A percentile compares a stretch with the other conserved stretches of the same genome.
phyloP scores from a whole-genome alignment of 208 protist species.

The Acanthamoeba sp. region DNA sequence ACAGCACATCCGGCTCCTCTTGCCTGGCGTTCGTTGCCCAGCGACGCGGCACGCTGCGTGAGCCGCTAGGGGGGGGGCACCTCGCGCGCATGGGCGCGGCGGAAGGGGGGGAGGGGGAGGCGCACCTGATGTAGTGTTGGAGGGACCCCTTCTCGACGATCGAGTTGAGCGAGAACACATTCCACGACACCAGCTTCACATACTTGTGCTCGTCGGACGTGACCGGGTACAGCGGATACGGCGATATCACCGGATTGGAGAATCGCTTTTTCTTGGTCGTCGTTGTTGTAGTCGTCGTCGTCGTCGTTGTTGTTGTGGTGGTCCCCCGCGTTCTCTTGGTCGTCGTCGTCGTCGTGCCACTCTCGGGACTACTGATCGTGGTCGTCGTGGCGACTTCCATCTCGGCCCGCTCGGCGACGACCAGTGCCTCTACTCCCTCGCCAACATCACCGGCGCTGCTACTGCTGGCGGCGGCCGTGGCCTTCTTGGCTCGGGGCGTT shows the following conservation, averaged over 20 bases:
- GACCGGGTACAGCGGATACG: background rate
- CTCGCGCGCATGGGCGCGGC: too few relatives aligned
- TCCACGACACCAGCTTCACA: constrained; percentile 58
- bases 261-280: background rate
- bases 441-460: too few relatives aligned
- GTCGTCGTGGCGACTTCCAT: background rate
- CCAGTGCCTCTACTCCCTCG: background rate
- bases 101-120: background rate
- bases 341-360: background rate
- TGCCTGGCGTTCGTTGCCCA: too few relatives aligned
- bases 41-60: too few relatives aligned
- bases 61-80: too few relatives aligned
- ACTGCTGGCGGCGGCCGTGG: too few relatives aligned
- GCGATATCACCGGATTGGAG: constrained; percentile 4
- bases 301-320: background rate
- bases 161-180: constrained; percentile 52
- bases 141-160: constrained; percentile 57
- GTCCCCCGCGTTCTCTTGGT: background rate
- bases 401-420: too few relatives aligned
- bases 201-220: constrained; percentile 20
- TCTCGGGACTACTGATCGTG: background rate
- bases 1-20: constrained; percentile 92
- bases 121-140: constrained; percentile 34
- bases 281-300: background rate
- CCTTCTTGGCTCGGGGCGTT: background rate